Evolutionary conservation across 257 asterid species (phyloP).

Genomic region (Ocimum tenuiflorum): DNA sequence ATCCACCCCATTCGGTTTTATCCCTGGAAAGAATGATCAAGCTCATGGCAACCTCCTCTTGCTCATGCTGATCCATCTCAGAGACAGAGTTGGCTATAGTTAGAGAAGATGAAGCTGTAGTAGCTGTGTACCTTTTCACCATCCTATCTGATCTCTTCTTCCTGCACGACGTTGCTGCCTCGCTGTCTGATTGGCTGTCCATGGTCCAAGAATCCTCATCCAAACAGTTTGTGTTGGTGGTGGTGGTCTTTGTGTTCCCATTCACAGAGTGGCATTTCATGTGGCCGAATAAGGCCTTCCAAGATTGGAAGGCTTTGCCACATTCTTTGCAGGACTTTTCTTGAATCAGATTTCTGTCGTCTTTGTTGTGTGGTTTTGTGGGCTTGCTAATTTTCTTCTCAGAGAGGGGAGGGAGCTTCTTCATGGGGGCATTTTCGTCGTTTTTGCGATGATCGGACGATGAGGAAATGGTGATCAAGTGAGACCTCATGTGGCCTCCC

Average conservation of each 20-base stretch:
- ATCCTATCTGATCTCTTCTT: conserved; percentile 57
- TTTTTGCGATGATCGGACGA: conserved; percentile 14
- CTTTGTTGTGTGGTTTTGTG: conserved; percentile 28
- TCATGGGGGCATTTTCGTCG: conserved; percentile 30
- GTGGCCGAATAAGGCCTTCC: conserved; percentile 87
- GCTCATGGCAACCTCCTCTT: conserved; percentile 80
- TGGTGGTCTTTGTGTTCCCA: not conserved
- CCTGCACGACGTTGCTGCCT: conserved; percentile 27
- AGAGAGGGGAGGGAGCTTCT: conserved; percentile 37
- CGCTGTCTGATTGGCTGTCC: conserved; percentile 52
- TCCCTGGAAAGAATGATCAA: conserved; percentile 71
- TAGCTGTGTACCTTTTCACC: conserved; percentile 46
- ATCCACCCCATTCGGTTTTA: conserved; percentile 26
- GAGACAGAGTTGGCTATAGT: conserved; percentile 26
- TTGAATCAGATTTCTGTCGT: conserved; percentile 27
- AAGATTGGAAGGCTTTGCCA: conserved; percentile 66
- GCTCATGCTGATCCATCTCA: conserved; percentile 53
- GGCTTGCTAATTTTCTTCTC: conserved; percentile 11
- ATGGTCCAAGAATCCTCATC: conserved; percentile 43
- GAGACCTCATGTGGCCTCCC: conserved; percentile 68
- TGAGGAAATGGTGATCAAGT: conserved; percentile 46
- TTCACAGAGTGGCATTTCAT: conserved; percentile 75
- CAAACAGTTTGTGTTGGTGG: not conserved
- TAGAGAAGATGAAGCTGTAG: conserved; percentile 36
- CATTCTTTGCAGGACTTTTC: conserved; percentile 61